phyloP scores from a whole-genome alignment of 257 asterid species.

The Euphrasia confusa region DNA sequence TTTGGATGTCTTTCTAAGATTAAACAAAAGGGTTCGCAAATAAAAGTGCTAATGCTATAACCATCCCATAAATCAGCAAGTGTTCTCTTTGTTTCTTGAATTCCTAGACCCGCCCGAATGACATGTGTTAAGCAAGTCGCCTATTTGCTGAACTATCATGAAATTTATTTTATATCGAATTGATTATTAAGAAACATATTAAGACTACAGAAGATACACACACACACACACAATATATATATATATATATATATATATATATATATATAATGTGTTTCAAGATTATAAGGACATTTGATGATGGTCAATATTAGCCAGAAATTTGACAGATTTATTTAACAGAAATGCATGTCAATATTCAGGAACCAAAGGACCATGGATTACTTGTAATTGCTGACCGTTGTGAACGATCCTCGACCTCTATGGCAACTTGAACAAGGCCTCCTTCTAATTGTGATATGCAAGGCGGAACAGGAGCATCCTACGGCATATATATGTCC shows the following conservation, averaged over 20 bases:
- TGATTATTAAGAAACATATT: background rate
- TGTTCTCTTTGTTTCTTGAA: no score
- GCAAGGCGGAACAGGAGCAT: constrained; percentile 99
- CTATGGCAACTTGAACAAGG: constrained; percentile 97
- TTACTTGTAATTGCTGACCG: constrained; percentile 96
- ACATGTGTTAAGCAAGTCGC: no score
- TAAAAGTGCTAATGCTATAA: no score
- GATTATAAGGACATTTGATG: constrained; percentile 9
- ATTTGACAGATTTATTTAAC: constrained; percentile 3
- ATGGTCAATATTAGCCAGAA: constrained; percentile 3
- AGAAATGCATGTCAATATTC: constrained; percentile 6
- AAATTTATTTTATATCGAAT: no score
- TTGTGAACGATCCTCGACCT: constrained; percentile 97
- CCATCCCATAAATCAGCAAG: no score
- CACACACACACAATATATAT: no score
- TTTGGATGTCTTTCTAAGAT: no score
- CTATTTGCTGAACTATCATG: no score
- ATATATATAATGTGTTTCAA: background rate
- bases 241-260: no score
- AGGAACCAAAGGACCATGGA: constrained; percentile 6
- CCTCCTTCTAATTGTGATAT: constrained; percentile 95
- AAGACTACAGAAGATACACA: background rate
- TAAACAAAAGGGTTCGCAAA: no score
- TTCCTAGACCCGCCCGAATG: no score
- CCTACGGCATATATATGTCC: constrained; percentile 42